Evolutionary conservation across 352 stramenopile species (phyloP), one percentile per base, ranked within the genome.

Genomic region (Phytophthora citricola): DNA sequence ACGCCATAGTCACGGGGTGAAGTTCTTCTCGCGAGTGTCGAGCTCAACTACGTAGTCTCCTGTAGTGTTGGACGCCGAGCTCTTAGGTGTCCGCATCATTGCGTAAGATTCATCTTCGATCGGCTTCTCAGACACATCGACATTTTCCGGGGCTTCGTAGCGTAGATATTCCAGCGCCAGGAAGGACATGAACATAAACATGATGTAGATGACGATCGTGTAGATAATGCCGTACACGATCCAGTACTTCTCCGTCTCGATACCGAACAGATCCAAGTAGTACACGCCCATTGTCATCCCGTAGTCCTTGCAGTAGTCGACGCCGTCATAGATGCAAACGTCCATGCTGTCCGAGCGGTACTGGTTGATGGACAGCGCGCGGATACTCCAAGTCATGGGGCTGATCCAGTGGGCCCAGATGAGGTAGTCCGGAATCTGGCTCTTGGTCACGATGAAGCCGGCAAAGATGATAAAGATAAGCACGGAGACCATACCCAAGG

Each of bases 191-290:
- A 71, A 44, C 54, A 69, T 66, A 38, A 86, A 69, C 11, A 79
- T 5, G 12, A 86, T 54, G 34, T 58, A 68, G 8, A 60, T 51
- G 7, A 58, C 57, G n/a, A 63, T 29, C 31, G 56, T 69, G 40
- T 71, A 62, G 17, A 55, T 44, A n/a, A 79, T 60, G 43, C 64
- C 69, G 24, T 66, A 65, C 51, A 60, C 75, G 56, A 85, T 65
- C 70, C 74, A 92, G 6, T 46, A 58, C 31, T 61, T 73, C 40
- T 88, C 67, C 41, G 69, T 77, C 1, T 72, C 59, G 24, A 90
- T 66, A 53, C 72, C 74, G 32, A 87, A 87, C n/a, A 70, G 48
- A 7, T 50, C 51, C 20, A 88, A 53, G 20, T 54, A 78, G 64
- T 83, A 83, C 51, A 69, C 59, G 26, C 67, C 65, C 78, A 73